Evolutionary conservation across 2,329 filamentous ascomycete species (phyloP), one percentile per base, ranked within the genome.

Genomic region (Neofusicoccum parvum): DNA sequence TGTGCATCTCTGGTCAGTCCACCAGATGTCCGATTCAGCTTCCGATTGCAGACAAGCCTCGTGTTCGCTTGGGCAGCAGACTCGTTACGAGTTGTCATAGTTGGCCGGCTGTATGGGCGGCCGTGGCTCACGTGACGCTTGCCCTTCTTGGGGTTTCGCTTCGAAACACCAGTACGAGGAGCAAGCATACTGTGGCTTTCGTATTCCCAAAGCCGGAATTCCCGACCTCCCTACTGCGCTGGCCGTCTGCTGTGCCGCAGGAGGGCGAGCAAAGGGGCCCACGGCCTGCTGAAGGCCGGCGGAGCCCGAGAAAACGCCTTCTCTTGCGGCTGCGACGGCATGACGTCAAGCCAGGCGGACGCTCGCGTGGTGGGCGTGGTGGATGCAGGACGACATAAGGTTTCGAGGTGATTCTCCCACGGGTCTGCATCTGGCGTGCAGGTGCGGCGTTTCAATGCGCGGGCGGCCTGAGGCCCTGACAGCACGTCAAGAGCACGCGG

Each of bases 11-110:
- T 32, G 37, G 5, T 56, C 51, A 43, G 51, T 39, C 54, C 39
- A 58, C 54, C 32, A 3, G 23, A 45, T 58, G 20, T 9, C 34
- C 39, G 54, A 45, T 58, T 17, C 36, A n/a, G 12, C 45, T 45
- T 34, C 54, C 54, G 20, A 14, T 41, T 17, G 11, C 17, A 54
- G 36, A 6, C 14, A 37, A 3, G n/a, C 12, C 23, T 58, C 54
- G 54, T 58, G 54, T 58, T 46, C 54, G 54, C 54, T 58, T 58
- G 53, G 20, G 37, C 37, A 43, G 50, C 17, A 32, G 14, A 23
- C 39, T n/a, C 41, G 23, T 43, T n/a, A 32, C 27, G 20, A 9
- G 27, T 17, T 15, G 15, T n/a, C n/a, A 54, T 27, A 45, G 27
- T 17, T 23, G 36, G 14, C 14, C 41, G 17, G 27, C 3, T 12